phyloP scores from a whole-genome alignment of 2,329 filamentous ascomycete genomes.

The Calonectria montana region DNA sequence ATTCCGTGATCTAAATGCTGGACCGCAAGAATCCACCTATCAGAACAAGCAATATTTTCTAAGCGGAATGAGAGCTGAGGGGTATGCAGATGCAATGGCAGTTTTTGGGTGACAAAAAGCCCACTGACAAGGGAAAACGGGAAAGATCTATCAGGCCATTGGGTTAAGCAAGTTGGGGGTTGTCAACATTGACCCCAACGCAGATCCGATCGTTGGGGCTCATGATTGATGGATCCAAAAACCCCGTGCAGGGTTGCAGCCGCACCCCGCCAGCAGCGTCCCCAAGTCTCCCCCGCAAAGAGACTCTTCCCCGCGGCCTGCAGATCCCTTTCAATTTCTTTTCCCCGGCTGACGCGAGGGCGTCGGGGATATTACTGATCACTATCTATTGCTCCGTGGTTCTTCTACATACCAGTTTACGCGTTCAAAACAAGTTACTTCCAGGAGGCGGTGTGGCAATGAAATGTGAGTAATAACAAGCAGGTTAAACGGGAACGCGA shows the following conservation, averaged over 20 bases:
- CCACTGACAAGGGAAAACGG: not conserved
- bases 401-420: not conserved
- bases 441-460: not conserved
- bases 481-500: not conserved
- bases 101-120: not conserved
- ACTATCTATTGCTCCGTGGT: not conserved
- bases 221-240: conserved; percentile 2
- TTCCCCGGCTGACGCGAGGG: not conserved
- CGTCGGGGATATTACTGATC: not conserved
- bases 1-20: not conserved
- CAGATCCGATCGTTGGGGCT: not conserved
- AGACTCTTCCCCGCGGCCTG: not conserved
- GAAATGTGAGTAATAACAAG: not conserved
- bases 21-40: conserved; percentile 23
- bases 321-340: not conserved
- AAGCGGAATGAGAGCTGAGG: not conserved
- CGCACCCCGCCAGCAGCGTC: not conserved
- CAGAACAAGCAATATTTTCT: not conserved
- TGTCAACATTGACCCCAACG: not conserved
- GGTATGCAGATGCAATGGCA: not conserved
- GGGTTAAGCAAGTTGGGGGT: not conserved
- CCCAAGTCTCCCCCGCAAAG: not conserved
- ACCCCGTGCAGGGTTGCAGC: not conserved
- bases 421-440: not conserved
- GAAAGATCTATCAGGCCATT: not conserved